Conservation (phyloP, 2,329 filamentous ascomycete species). For the Rugonectria rugulosa region DNA sequence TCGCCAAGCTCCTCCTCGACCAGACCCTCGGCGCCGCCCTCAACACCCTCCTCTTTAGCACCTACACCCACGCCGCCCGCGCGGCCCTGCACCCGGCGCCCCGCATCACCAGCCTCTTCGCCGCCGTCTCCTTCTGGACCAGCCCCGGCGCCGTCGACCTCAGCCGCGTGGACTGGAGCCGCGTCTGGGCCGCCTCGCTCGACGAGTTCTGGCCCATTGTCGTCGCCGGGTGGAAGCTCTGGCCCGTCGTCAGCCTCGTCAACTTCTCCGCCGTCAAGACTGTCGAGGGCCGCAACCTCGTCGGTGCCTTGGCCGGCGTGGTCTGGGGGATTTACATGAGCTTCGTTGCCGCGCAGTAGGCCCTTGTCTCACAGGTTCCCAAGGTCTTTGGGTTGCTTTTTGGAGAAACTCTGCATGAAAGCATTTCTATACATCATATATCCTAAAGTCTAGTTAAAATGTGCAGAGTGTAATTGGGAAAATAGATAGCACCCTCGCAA, state of each 20-base stretch:
- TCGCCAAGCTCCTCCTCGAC: conserved; percentile 72
- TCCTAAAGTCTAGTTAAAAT: no score
- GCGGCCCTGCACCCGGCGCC: conserved; percentile 54
- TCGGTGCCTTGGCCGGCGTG: conserved; percentile 76
- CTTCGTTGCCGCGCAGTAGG: conserved; percentile 56
- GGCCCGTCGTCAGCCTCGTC: conserved; percentile 73
- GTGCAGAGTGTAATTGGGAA: no score
- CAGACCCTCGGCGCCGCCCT: conserved; percentile 70
- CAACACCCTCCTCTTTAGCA: conserved; percentile 72
- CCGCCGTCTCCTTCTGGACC: conserved; percentile 46
- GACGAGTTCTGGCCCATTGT: conserved; percentile 71
- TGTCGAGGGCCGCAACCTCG: conserved; percentile 73
- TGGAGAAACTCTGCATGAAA: no score
- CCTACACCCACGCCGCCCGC: conserved; percentile 65
- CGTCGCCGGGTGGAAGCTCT: conserved; percentile 72
- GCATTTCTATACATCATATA: no score
- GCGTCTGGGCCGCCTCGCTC: conserved; percentile 52
- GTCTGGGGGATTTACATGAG: conserved; percentile 80
- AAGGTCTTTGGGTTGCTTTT: neutral
- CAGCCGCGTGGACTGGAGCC: conserved; percentile 52
- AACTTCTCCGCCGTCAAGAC: conserved; percentile 75
- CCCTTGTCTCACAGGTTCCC: neutral
- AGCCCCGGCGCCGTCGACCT: conserved; percentile 53
- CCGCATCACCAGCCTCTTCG: conserved; percentile 46
- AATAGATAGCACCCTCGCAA: no score